These are phyloP conservation scores for Trifolium subterraneum DNA, from an alignment of 306 rosid genomes.

Conservation along the genomic window DNA sequence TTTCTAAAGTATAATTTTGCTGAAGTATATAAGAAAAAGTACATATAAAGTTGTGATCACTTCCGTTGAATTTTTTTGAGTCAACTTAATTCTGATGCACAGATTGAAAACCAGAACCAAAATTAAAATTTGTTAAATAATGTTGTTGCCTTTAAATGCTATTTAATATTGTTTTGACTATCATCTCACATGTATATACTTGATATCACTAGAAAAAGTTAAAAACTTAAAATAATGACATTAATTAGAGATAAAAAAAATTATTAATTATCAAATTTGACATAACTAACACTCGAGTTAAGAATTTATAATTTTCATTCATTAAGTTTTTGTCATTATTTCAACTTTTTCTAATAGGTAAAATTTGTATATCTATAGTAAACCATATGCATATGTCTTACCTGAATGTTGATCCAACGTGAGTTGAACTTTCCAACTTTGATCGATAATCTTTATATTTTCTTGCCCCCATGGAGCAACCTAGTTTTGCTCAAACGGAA, in stretches of 20 bases:
- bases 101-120: constrained; percentile 22
- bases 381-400: not conserved
- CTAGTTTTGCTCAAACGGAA: constrained; percentile 34
- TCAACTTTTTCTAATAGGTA: not conserved
- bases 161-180: not conserved
- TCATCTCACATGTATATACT: not conserved
- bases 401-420: constrained; percentile 38
- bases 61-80: constrained; percentile 8
- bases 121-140: not conserved
- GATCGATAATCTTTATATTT: constrained; percentile 19
- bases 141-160: not conserved
- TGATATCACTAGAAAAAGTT: too few relatives aligned
- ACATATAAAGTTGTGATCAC: constrained; percentile 45
- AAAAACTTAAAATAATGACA: too few relatives aligned
- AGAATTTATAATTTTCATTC: too few relatives aligned
- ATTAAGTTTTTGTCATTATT: not conserved
- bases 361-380: not conserved
- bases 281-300: too few relatives aligned
- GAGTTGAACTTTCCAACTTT: constrained; percentile 23
- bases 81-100: constrained; percentile 12
- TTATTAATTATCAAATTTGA: too few relatives aligned
- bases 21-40: not conserved
- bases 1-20: not conserved
- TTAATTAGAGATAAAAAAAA: too few relatives aligned
- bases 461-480: constrained; percentile 4